Evolutionary conservation across 495 filamentous ascomycete genomes (phyloP), one percentile per base, ranked within the genome.

Genomic region (Penicillium malachiteum): DNA sequence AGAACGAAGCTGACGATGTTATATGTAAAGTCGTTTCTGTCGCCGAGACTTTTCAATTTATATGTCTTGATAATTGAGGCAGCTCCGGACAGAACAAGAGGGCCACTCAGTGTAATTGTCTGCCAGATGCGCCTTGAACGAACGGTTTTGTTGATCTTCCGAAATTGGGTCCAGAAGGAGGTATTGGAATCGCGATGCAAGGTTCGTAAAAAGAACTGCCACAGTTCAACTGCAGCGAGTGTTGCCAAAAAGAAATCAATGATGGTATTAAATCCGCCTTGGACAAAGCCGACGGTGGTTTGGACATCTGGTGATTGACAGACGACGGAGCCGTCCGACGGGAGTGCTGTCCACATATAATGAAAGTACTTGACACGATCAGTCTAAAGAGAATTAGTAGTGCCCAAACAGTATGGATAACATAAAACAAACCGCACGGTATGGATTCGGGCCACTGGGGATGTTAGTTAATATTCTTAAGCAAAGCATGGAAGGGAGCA

Each of bases 261-360:
- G 18, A 63, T 38, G 3, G 68, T 65, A 35, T 74, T 74, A 50
- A 74, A 68, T 65, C 71, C 69, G 58, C 71, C 71, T 55, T 74
- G 71, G 5, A 74, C 71, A 42, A 68, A 72, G 7, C 70, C 71
- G 5, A 74, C 51, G 3, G 62, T 72, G 0, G 65, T 71, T 32
- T 74, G 69, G n/a, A 72, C 68, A 13, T 33, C 26, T 0, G 70
- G 66, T 10, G 64, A 67, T 44, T 74, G 70, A 49, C 71, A 74
- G 9, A 48, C 50, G 9, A 74, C 66, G 0, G 71, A 72, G 0
- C 70, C 68, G 51, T 74, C 68, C 30, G 52, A 39, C 1, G 71
- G 71, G 0, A 71, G 55, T 7, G 66, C 58, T 46, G 71, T 70
- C 71, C 71, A 74, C 68, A 74, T 71, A 41, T 72, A 74, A n/a